Percentiles rank a stretch among this genome's conserved stretches.
phyloP scores from a whole-genome alignment of 495 filamentous ascomycete species.

The Achaetomiella virescens region DNA sequence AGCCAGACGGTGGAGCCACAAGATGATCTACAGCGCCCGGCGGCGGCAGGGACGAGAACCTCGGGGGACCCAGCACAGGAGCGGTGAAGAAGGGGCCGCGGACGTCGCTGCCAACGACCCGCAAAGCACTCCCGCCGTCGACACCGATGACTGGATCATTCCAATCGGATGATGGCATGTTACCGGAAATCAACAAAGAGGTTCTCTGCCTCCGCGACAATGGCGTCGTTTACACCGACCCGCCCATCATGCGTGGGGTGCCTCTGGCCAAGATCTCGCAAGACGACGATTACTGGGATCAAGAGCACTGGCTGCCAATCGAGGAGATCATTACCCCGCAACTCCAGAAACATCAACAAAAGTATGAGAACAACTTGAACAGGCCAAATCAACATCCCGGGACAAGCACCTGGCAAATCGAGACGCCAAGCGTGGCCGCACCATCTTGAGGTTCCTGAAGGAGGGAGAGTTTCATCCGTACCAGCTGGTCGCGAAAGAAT shows the following conservation, averaged over 20 bases:
- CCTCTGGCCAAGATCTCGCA: constrained; percentile 39
- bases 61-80: not conserved
- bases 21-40: not conserved
- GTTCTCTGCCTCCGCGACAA: constrained; percentile 34
- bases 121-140: constrained; percentile 5
- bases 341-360: constrained; percentile 34
- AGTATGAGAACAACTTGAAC: constrained; percentile 26
- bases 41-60: not conserved
- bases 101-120: constrained; percentile 20
- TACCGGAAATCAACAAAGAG: constrained; percentile 34
- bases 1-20: not conserved
- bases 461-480: constrained; percentile 43
- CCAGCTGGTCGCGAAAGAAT: constrained; percentile 41
- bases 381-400: constrained; percentile 20
- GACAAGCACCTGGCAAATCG: constrained; percentile 40
- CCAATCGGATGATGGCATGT: not conserved
- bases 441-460: constrained; percentile 37
- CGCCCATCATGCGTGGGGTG: constrained; percentile 38
- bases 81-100: constrained; percentile 7
- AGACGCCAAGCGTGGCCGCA: constrained; percentile 41
- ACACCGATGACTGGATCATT: not conserved
- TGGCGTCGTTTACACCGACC: constrained; percentile 34
- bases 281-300: constrained; percentile 42
- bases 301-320: constrained; percentile 33
- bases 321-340: constrained; percentile 26